Conservation (phyloP, 179 eudicot species). For the Corrigiola litoralis region DNA sequence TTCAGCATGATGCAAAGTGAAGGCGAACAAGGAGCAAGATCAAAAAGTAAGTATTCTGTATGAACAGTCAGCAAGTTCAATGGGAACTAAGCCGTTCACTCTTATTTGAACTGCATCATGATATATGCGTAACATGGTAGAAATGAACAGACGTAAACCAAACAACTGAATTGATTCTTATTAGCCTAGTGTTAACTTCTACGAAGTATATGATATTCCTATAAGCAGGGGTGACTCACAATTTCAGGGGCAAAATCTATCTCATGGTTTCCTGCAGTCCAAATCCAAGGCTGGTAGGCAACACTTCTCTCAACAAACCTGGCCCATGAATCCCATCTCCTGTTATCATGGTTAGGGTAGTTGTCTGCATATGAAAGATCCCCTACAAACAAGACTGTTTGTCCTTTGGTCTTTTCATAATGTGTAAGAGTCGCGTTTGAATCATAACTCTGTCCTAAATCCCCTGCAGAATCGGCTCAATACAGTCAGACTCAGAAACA, state of each 20-base stretch:
- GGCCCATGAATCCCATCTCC: constrained; percentile 72
- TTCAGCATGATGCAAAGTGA: not conserved
- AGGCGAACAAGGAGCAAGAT: not conserved
- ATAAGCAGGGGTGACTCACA: constrained; percentile 12
- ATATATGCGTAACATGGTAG: not conserved
- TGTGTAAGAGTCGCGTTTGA: constrained; percentile 32
- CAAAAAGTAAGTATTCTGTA: no score
- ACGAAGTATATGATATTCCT: no score
- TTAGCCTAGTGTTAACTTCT: not conserved
- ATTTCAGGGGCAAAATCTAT: constrained; percentile 35
- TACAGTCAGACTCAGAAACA: no score
- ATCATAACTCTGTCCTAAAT: constrained; percentile 33
- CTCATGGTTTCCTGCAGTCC: constrained; percentile 41
- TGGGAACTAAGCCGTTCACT: no score
- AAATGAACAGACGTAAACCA: not conserved
- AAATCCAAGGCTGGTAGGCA: constrained; percentile 44
- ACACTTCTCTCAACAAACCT: constrained; percentile 32
- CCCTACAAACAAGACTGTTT: constrained; percentile 30
- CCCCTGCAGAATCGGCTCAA: constrained; percentile 26
- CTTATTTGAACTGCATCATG: no score
- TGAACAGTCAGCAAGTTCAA: no score
- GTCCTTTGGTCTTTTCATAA: constrained; percentile 29
- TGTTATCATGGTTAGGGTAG: constrained; percentile 30
- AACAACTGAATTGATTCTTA: not conserved
- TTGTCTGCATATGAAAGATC: constrained; percentile 37